Conservation (phyloP, 192 early-diverging fungal species). For the Backusella parvicylindrica region DNA sequence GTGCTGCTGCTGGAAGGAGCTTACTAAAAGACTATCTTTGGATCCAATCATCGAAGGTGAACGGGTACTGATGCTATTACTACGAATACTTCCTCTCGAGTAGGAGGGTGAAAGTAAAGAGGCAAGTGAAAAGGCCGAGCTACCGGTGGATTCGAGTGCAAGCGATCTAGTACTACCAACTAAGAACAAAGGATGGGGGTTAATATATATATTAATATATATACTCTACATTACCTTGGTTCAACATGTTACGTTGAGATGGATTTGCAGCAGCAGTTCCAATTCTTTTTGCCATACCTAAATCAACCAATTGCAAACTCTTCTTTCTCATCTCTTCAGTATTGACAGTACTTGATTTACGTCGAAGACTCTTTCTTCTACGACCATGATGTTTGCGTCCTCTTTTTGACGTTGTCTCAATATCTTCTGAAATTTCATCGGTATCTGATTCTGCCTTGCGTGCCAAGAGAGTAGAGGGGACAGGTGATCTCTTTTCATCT, state of each 20-base stretch:
- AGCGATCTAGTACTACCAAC: neutral
- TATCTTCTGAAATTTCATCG: neutral
- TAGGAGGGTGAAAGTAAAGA: constrained; percentile 8
- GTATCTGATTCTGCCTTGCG: neutral
- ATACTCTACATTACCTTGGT: neutral
- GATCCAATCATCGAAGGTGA: neutral
- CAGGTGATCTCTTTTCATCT: neutral
- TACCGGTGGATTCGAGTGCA: neutral
- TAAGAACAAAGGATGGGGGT: neutral
- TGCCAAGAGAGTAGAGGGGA: neutral
- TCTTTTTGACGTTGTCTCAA: neutral
- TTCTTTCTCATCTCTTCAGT: neutral
- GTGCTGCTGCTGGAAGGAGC: neutral
- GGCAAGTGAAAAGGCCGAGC: neutral
- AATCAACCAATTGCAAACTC: neutral
- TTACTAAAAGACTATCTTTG: neutral
- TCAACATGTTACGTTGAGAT: neutral
- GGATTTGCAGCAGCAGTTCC: neutral
- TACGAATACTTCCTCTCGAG: constrained; percentile 3
- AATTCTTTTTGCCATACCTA: neutral
- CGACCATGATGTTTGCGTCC: neutral
- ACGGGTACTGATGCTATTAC: neutral
- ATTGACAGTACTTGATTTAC: neutral
- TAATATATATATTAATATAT: neutral
- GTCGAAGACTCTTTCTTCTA: neutral